Conservation (phyloP, 2,329 filamentous ascomycete species). For the Exophiala oligosperma region DNA sequence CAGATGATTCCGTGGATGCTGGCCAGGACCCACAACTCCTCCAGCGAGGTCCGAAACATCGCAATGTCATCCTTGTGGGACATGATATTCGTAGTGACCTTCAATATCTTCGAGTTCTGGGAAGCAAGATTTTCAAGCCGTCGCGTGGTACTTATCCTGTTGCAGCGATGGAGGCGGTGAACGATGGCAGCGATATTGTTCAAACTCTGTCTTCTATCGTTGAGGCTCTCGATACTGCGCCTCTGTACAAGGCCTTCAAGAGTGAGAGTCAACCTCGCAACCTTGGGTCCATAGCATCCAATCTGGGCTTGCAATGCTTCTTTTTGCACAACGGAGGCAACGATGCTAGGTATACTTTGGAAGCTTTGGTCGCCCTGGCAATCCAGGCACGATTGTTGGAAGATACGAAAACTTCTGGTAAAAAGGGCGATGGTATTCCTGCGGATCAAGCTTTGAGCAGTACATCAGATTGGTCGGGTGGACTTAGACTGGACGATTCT, state of each 20-base stretch:
- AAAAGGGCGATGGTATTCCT: background rate
- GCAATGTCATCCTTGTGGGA: slow-evolving; percentile 74
- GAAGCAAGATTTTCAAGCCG: slow-evolving; percentile 53
- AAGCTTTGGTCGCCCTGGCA: slow-evolving; percentile 67
- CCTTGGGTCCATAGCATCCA: slow-evolving; percentile 61
- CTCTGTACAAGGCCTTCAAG: slow-evolving; percentile 66
- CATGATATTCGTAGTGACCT: slow-evolving; percentile 72
- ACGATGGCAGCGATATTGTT: slow-evolving; percentile 7
- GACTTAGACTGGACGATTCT: background rate
- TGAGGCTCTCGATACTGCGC: slow-evolving; percentile 71
- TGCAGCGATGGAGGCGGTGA: slow-evolving; percentile 36
- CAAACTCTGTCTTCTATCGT: slow-evolving; percentile 52
- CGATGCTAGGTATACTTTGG: slow-evolving; percentile 77
- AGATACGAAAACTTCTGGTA: slow-evolving; percentile 13
- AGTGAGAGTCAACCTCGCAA: slow-evolving; percentile 47
- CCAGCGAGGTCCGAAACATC: slow-evolving; percentile 34
- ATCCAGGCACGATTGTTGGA: slow-evolving; percentile 37
- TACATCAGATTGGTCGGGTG: background rate
- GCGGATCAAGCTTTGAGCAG: background rate
- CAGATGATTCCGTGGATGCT: slow-evolving; percentile 1
- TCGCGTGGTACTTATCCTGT: slow-evolving; percentile 18
- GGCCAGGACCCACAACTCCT: slow-evolving; percentile 1
- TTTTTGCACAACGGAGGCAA: slow-evolving; percentile 86
- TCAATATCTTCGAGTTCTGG: slow-evolving; percentile 63
- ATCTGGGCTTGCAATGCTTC: slow-evolving; percentile 62